A percentile compares a stretch with the other conserved stretches of the same genome.
Conservation (phyloP, 2,329 filamentous ascomycete species). For the Aspergillus sp. region DNA sequence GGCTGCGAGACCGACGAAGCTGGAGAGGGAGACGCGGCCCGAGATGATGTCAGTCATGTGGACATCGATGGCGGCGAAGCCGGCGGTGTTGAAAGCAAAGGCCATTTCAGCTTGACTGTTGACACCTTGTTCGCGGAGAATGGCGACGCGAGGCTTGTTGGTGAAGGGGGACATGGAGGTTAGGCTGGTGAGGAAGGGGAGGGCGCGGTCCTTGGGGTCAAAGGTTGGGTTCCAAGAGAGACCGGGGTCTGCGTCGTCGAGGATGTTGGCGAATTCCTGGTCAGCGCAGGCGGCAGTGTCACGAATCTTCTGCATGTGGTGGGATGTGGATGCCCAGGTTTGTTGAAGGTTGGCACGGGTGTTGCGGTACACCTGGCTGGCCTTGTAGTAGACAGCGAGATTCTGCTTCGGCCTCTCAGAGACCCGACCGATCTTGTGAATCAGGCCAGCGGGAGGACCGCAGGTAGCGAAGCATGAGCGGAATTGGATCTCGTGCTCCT, state of each 20-base stretch:
- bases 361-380: constrained; percentile 67
- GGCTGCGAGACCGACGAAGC: constrained; percentile 86
- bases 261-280: constrained; percentile 73
- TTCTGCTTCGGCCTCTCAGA: constrained; percentile 68
- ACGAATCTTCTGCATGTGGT: constrained; percentile 84
- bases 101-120: constrained; percentile 98
- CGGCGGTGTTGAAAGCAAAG: constrained; percentile 87
- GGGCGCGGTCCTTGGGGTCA: constrained; percentile 72
- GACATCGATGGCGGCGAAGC: constrained; percentile 88
- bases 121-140: constrained; percentile 91
- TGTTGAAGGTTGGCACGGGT: constrained; percentile 75
- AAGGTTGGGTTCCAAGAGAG: constrained; percentile 81
- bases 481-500: constrained; percentile 80
- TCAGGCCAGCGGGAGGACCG: constrained; percentile 75
- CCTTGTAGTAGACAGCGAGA: constrained; percentile 71
- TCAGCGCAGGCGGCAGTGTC: constrained; percentile 89
- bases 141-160: constrained; percentile 75
- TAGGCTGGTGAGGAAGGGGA: constrained; percentile 67
- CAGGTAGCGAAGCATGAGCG: constrained; percentile 87
- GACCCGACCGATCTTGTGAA: constrained; percentile 81
- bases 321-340: constrained; percentile 84
- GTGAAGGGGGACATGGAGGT: constrained; percentile 57
- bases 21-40: constrained; percentile 72
- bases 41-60: constrained; percentile 94
- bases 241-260: constrained; percentile 75